Evolutionary conservation across 2,329 filamentous ascomycete genomes (phyloP).

Genomic region (Trichophyton mentagrophytes): DNA sequence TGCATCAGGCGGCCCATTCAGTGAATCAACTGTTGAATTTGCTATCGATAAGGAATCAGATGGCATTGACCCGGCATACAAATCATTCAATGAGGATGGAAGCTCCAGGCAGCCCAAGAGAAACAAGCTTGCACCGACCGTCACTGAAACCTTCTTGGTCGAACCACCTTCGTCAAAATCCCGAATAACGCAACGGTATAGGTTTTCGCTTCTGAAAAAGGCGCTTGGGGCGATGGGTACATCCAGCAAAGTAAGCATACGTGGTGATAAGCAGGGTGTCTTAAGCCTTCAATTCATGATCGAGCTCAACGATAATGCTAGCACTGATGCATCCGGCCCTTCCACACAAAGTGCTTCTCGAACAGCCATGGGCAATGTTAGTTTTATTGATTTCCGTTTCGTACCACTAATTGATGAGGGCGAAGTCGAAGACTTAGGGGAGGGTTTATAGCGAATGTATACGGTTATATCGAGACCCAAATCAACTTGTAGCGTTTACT

Average conservation of each 20-base stretch:
- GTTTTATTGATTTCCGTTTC: constrained; percentile 37
- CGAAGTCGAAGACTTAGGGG: constrained; percentile 17
- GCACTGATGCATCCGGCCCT: constrained; percentile 14
- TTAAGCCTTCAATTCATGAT: constrained; percentile 95
- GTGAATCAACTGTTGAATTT: constrained; percentile 49
- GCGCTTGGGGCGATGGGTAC: constrained; percentile 86
- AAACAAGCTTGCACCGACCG: constrained; percentile 29
- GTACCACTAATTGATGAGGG: constrained; percentile 34
- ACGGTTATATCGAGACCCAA: too few relatives aligned
- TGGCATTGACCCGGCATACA: constrained; percentile 19
- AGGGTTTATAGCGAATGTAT: neutral
- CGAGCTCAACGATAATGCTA: constrained; percentile 54
- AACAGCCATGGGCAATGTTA: constrained; percentile 22
- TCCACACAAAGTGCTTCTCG: constrained; percentile 14
- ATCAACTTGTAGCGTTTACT: neutral
- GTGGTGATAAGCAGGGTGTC: constrained; percentile 79
- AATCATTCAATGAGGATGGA: constrained; percentile 27
- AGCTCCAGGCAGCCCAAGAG: constrained; percentile 23
- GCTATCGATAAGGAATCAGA: constrained; percentile 34
- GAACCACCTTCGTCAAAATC: constrained; percentile 46
- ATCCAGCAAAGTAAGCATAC: constrained; percentile 81
- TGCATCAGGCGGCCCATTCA: constrained; percentile 46
- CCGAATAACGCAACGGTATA: constrained; percentile 65
- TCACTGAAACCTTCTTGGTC: constrained; percentile 41
- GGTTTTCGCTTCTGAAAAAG: constrained; percentile 73